Evolutionary conservation across 495 filamentous ascomycete genomes (phyloP), one percentile per base, ranked within the genome.

Genomic region (Talaromyces liani): DNA sequence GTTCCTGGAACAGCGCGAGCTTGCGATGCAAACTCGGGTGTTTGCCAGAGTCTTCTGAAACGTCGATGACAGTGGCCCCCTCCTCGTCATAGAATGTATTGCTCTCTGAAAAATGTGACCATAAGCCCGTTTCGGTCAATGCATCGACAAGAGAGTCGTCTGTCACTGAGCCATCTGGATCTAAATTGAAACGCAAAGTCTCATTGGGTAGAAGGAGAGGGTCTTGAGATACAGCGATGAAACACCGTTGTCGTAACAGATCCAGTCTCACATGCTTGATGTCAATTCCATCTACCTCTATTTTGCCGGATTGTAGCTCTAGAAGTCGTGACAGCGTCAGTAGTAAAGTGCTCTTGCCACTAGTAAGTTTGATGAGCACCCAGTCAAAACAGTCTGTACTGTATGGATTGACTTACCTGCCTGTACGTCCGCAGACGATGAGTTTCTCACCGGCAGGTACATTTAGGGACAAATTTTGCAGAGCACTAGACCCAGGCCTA

Each of bases 171-270:
- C 47, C 29, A 25, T 70, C 67, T 0, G 79, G 79, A 67, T 84
- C 78, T 1, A 82, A 64, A 61, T 86, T 85, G 25, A 79, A 61
- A 0, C 75, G 68, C 3, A 83, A 65, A 0, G 77, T 77, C 1
- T 76, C 79, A 7, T 74, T 68, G 0, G 81, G 78, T 1, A 87
- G 61, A 6, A 84, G 54, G 66, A 85, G 82, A 0, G 83, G 73
- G 10, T 84, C 75, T 54, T 88, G 84, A 14, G 85, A 79, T 2
- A 85, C 64, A 7, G 70, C 71, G 45, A 73, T 76, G 31, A 80
- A 58, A 2, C 72, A 57, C 1, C 70, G 66, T 0, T 68, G 65
- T 7, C 77, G 71, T 54, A 62, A 2, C 2, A 55, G 5, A 47
- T 22, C 9, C 12, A 62, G 27, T 14, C 16, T 18, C 14, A 62